phyloP scores from a whole-genome alignment of 2,329 filamentous ascomycete species.

The Graphiopsis chlorocephala region DNA sequence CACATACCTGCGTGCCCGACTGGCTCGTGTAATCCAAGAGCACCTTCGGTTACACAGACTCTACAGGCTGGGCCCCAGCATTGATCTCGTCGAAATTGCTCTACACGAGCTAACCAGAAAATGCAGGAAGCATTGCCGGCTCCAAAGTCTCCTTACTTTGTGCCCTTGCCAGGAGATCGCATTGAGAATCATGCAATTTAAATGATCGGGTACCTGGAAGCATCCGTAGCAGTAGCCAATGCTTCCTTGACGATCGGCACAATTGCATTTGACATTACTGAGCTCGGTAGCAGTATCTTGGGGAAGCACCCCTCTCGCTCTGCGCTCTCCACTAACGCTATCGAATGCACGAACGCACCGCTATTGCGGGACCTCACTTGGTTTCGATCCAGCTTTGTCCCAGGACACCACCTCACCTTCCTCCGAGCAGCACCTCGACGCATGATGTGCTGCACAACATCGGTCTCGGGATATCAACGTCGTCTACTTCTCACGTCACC shows the following conservation, averaged over 20 bases:
- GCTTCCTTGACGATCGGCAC: conserved; percentile 20
- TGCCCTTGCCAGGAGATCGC: conserved; percentile 1
- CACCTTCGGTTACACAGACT: conserved; percentile 25
- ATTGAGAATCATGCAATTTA: not conserved
- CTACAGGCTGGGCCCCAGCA: conserved; percentile 19
- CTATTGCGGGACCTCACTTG: conserved; percentile 13
- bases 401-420: conserved; percentile 17
- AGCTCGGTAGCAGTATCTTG: conserved; percentile 27
- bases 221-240: conserved; percentile 13
- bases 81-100: conserved; percentile 14
- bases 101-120: conserved; percentile 23
- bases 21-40: conserved; percentile 18
- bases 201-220: conserved; percentile 5
- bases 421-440: conserved; percentile 19
- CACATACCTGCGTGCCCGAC: conserved; percentile 25
- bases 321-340: conserved; percentile 23
- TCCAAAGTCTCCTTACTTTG: conserved; percentile 14
- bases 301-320: conserved; percentile 16
- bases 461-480: conserved; percentile 11
- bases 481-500: conserved; percentile 21
- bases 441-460: conserved; percentile 32
- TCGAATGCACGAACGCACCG: conserved; percentile 19
- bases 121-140: not conserved
- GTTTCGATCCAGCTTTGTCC: conserved; percentile 21
- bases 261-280: conserved; percentile 24